phyloP scores from a whole-genome alignment of 163 green algal genomes.

The Coccomyxa subellipsoidea region DNA sequence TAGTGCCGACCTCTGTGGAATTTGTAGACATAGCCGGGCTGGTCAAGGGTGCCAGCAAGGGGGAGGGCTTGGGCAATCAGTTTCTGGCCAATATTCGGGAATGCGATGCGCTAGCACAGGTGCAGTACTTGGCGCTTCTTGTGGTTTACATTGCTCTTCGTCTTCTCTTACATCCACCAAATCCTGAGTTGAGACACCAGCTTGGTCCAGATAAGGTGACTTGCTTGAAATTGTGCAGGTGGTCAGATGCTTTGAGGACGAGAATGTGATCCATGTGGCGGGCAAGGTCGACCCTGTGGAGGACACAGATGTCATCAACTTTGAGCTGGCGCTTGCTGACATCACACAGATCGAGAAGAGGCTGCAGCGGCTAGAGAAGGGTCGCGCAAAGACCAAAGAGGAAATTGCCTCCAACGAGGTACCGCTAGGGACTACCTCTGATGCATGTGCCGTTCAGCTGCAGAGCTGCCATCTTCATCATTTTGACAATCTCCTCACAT shows the following conservation, averaged over 20 bases:
- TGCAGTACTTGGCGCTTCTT: no score
- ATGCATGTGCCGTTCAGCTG: no score
- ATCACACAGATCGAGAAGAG: conserved; percentile 79
- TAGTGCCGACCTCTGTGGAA: conserved; percentile 87
- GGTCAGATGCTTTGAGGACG: conserved; percentile 95
- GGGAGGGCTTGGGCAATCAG: conserved; percentile 90
- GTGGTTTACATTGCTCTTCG: no score
- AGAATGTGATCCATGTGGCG: conserved; percentile 91
- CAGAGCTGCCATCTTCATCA: no score
- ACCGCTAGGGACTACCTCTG: neutral
- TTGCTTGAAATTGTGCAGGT: conserved; percentile 61
- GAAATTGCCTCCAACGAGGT: conserved; percentile 50
- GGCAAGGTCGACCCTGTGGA: conserved; percentile 80
- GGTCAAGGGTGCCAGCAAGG: conserved; percentile 80
- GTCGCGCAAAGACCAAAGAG: conserved; percentile 48
- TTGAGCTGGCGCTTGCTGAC: conserved; percentile 94
- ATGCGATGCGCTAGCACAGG: conserved; percentile 81
- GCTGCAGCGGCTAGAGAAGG: conserved; percentile 75
- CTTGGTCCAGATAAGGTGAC: no score
- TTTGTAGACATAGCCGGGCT: conserved; percentile 95
- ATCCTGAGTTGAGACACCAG: no score
- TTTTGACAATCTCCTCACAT: no score
- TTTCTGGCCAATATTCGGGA: conserved; percentile 89
- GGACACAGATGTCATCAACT: conserved; percentile 95
- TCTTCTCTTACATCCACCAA: no score